phyloP scores from a whole-genome alignment of 2,329 filamentous ascomycete species.

The Verticillium zaregamsianum region DNA sequence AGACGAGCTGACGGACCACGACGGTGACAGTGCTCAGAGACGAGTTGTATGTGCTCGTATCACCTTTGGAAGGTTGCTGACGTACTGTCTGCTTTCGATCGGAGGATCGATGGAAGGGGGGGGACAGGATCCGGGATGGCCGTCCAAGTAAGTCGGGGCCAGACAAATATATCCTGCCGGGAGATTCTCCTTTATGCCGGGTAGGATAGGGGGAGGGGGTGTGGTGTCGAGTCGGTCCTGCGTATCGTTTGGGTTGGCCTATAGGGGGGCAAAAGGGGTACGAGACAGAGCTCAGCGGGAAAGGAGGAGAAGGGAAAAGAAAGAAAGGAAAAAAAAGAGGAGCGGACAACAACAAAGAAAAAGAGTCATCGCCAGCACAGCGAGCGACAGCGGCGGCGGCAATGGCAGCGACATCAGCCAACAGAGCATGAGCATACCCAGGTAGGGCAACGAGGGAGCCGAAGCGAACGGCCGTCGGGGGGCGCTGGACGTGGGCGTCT shows the following conservation, averaged over 20 bases:
- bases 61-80: background rate
- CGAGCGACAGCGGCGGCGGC: background rate
- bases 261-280: background rate
- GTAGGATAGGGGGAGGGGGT: background rate
- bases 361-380: slow-evolving; percentile 3
- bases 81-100: background rate
- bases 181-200: slow-evolving; percentile 3
- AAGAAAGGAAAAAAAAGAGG: slow-evolving; percentile 2
- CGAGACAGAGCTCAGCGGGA: background rate
- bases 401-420: background rate
- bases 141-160: background rate
- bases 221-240: background rate
- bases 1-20: background rate
- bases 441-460: background rate
- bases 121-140: background rate
- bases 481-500: background rate
- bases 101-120: background rate
- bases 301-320: background rate
- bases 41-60: background rate
- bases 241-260: background rate
- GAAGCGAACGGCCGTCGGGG: background rate
- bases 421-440: background rate
- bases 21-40: background rate
- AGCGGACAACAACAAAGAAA: slow-evolving; percentile 4
- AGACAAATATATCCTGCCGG: background rate